Percentiles rank a stretch among this genome's conserved stretches.
phyloP scores from a whole-genome alignment of 2,329 filamentous ascomycete species.

The Fusarium staphyleae region DNA sequence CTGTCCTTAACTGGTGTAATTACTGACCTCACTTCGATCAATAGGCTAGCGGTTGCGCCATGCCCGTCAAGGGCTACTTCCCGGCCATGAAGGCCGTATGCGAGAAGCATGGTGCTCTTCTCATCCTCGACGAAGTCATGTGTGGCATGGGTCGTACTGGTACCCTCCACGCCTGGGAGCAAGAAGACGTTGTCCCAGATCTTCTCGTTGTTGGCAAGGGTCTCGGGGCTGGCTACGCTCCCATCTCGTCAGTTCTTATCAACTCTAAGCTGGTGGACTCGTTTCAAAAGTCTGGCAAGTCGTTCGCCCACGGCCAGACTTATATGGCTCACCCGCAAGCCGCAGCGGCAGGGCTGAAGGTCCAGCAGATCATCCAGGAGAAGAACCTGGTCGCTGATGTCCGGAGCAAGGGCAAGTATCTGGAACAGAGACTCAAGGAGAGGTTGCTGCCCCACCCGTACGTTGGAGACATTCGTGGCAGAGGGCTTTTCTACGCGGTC shows the following conservation, averaged over 20 bases:
- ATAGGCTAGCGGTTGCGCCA: slow-evolving; percentile 33
- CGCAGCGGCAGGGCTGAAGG: slow-evolving; percentile 18
- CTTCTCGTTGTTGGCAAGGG: slow-evolving; percentile 72
- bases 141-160: slow-evolving; percentile 69
- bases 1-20: no score
- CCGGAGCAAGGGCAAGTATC: slow-evolving; percentile 16
- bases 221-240: slow-evolving; percentile 52
- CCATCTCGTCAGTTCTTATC: slow-evolving; percentile 28
- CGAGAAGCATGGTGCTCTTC: slow-evolving; percentile 60
- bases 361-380: slow-evolving; percentile 27
- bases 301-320: slow-evolving; percentile 26
- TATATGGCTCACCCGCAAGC: slow-evolving; percentile 32
- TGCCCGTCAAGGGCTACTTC: slow-evolving; percentile 56
- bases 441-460: slow-evolving; percentile 6
- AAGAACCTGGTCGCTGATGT: slow-evolving; percentile 10
- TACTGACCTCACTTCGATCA: neutral
- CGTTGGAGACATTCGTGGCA: slow-evolving; percentile 34
- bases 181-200: slow-evolving; percentile 65
- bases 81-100: slow-evolving; percentile 61
- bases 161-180: slow-evolving; percentile 68
- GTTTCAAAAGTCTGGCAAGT: slow-evolving; percentile 21
- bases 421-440: slow-evolving; percentile 26
- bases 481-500: slow-evolving; percentile 31
- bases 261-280: slow-evolving; percentile 24
- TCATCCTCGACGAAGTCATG: slow-evolving; percentile 72